A percentile compares a stretch with the other conserved stretches of the same genome.
Conservation (phyloP, 768 basidiomycete genomes). For the Ramaria sp. region DNA sequence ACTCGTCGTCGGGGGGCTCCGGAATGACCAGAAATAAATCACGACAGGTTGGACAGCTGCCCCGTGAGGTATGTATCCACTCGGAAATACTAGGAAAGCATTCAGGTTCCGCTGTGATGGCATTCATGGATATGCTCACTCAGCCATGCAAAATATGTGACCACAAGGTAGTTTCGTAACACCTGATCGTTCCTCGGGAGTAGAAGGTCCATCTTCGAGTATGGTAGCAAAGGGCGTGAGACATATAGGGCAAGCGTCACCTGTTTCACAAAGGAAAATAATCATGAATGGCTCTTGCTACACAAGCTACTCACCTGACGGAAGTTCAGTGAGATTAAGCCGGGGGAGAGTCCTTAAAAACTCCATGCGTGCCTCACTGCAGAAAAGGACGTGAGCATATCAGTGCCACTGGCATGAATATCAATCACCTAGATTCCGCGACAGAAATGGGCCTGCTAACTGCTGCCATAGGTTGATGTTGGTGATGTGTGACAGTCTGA, state of each 20-base stretch:
- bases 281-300: background rate
- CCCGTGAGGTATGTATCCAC: slow-evolving; percentile 57
- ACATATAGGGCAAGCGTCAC: slow-evolving; percentile 58
- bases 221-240: slow-evolving; percentile 40
- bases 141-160: slow-evolving; percentile 57
- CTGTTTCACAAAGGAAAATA: background rate
- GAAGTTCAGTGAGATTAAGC: background rate
- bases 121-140: slow-evolving; percentile 32
- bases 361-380: background rate
- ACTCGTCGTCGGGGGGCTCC: slow-evolving; percentile 50
- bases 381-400: background rate
- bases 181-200: slow-evolving; percentile 22
- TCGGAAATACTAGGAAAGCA: slow-evolving; percentile 38
- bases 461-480: slow-evolving; percentile 33
- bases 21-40: slow-evolving; percentile 46
- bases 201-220: slow-evolving; percentile 19
- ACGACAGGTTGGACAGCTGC: slow-evolving; percentile 62
- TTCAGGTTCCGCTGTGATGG: background rate
- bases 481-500: slow-evolving; percentile 44
- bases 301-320: background rate
- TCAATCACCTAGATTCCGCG: background rate
- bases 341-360: background rate
- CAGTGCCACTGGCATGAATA: background rate
- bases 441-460: slow-evolving; percentile 40
- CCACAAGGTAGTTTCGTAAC: slow-evolving; percentile 54